Percentiles rank a stretch among this genome's conserved stretches.
phyloP scores from a whole-genome alignment of 805 yeast species.

The Dipodascopsis tothii region DNA sequence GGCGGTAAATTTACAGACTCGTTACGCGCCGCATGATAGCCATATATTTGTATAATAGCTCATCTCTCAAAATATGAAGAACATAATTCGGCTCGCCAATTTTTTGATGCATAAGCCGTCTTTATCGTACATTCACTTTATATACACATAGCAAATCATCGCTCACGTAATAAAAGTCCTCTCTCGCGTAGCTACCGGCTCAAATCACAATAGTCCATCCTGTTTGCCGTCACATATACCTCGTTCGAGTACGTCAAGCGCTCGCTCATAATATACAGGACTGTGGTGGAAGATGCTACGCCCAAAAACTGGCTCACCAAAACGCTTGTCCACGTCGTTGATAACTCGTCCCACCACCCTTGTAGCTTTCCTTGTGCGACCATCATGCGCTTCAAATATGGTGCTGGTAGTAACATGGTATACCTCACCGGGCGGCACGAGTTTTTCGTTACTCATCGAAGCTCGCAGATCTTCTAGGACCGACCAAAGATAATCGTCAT shows the following conservation, averaged over 20 bases:
- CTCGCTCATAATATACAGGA: slow-evolving; percentile 31
- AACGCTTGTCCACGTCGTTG: slow-evolving; percentile 29
- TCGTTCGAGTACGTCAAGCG: slow-evolving; percentile 27
- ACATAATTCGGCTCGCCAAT: not conserved
- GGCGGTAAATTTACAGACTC: slow-evolving; percentile 45
- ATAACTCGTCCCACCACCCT: slow-evolving; percentile 28
- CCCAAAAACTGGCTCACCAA: slow-evolving; percentile 32
- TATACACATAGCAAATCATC: not conserved
- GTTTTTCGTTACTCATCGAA: slow-evolving; percentile 30
- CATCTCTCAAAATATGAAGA: no score
- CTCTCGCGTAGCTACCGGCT: no score
- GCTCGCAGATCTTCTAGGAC: slow-evolving; percentile 28
- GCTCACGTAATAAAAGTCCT: no score
- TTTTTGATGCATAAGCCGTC: not conserved
- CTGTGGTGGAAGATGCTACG: slow-evolving; percentile 31
- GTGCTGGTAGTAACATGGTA: slow-evolving; percentile 29
- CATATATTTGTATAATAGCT: no score
- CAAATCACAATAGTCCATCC: slow-evolving; percentile 1
- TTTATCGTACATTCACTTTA: not conserved
- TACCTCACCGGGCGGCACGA: slow-evolving; percentile 33
- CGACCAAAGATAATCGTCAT: slow-evolving; percentile 27
- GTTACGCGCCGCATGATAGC: no score
- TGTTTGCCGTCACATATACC: slow-evolving; percentile 23
- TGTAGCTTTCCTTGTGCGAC: slow-evolving; percentile 26
- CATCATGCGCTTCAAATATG: slow-evolving; percentile 27